A percentile compares a stretch with the other conserved stretches of the same genome.
Conservation (phyloP, 257 asterid species). For the Solanum boliviense region DNA sequence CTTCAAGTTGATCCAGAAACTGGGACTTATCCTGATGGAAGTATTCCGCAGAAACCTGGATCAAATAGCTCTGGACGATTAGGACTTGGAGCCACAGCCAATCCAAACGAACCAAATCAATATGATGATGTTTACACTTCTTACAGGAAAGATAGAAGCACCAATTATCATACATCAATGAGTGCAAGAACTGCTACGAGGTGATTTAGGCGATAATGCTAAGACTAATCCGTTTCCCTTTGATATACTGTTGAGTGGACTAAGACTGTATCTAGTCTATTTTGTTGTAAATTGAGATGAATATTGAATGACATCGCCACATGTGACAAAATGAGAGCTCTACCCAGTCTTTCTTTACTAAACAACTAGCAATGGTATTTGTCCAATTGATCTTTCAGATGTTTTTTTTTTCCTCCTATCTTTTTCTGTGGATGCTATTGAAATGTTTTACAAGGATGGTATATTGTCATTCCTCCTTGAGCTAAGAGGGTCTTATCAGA, state of each 20-base stretch:
- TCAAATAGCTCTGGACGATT: conserved; percentile 54
- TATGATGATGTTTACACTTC: conserved; percentile 92
- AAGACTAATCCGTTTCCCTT: background rate
- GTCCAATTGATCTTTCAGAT: background rate
- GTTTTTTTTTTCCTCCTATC: background rate
- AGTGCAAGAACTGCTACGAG: conserved; percentile 64
- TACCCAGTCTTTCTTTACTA: background rate
- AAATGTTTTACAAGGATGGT: background rate
- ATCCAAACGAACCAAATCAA: conserved; percentile 75
- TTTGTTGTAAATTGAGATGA: background rate
- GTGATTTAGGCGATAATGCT: background rate
- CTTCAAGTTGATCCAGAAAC: conserved; percentile 54
- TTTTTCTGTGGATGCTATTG: background rate
- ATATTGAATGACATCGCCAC: background rate
- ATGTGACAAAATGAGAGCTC: background rate
- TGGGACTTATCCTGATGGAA: conserved; percentile 55
- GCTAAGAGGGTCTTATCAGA: background rate
- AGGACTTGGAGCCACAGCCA: conserved; percentile 78
- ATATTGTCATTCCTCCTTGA: background rate
- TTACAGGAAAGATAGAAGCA: conserved; percentile 86
- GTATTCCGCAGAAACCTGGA: conserved; percentile 56
- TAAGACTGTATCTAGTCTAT: background rate
- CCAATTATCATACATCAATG: conserved; percentile 71
- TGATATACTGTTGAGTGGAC: background rate
- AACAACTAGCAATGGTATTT: background rate